Base-by-base conservation (phyloP, 2,329 filamentous ascomycete genomes). In the Aphanocladium album region DNA sequence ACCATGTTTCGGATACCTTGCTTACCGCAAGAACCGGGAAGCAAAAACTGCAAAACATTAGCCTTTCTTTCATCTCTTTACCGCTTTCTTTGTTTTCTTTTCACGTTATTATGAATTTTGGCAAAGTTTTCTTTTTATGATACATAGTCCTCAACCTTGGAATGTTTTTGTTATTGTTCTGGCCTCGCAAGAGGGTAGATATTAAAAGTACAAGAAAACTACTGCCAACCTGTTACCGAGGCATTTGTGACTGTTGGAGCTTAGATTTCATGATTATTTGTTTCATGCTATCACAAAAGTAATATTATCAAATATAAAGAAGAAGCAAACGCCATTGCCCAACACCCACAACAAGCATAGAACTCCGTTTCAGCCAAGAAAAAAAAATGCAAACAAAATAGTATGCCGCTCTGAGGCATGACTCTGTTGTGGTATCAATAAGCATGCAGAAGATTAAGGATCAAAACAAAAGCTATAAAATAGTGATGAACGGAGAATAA, bases 71-170 rank as follows among this genome's bases (percentile, higher is more conserved):
- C 19, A 27, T 39, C 5, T 30, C 30, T 39, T 27, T 19, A 49
- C 54, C 27, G 33, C 33, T 17, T 39, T 39, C 14, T 41, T 21
- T 46, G 16, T 16, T 47, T 50, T 27, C 19, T 47, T 21, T 47
- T 60, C 25, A 54, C 37, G 30, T 19, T 19, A 25, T 54, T 37
- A 58, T 19, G 56, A 58, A 41, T 43, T 45, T 49, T 58, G 46
- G 46, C 56, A 58, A 43, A 17, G 25, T 17, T 60, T 49, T 8
- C 12, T 50, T 37, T 17, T 53, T 43, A 54, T 19, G 33, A 47
- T 39, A 54, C 50, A 60, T 60, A 41, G 43, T 41, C 47, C 57
- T 52, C 37, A 19, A 59, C 33, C 39, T 60, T 55, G 54, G 50
- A 54, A 41, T 60, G 49, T 39, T 35, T 54, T 47, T 49, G 46